Evolutionary conservation across 1,284 basidiomycete genomes (phyloP).

Genomic region (Ganoderma lingzhi): DNA sequence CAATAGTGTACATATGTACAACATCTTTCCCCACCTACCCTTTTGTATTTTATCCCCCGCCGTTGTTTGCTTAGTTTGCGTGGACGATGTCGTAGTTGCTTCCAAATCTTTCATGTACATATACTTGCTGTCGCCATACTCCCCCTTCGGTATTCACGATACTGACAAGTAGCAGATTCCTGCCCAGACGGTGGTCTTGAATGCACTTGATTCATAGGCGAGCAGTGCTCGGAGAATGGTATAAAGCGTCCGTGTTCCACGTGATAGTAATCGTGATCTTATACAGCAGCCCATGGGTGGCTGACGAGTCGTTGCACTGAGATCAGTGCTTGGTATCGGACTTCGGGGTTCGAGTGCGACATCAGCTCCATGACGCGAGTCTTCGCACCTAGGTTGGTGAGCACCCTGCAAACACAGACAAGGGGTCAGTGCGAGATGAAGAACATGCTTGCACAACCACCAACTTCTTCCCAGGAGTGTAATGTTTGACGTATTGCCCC

Average conservation of each 20-base stretch:
- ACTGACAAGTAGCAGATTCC: no score
- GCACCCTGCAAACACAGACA: conserved; percentile 56
- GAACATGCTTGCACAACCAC: conserved; percentile 35
- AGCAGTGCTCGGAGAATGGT: neutral
- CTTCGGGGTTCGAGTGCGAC: conserved; percentile 88
- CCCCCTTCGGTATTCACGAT: neutral
- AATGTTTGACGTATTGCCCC: conserved; percentile 93
- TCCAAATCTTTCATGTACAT: neutral
- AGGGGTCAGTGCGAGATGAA: neutral
- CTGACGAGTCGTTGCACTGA: conserved; percentile 85
- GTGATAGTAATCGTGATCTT: conserved; percentile 16
- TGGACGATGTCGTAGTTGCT: neutral
- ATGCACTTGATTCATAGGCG: neutral
- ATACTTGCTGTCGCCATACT: neutral
- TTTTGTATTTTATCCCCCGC: neutral
- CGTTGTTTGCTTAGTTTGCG: neutral
- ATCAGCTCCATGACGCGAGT: conserved; percentile 94
- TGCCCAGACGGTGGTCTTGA: neutral
- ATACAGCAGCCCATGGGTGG: conserved; percentile 70
- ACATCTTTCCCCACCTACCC: neutral
- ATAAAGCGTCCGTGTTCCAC: conserved; percentile 23
- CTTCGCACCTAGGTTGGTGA: conserved; percentile 90
- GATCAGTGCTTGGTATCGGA: conserved; percentile 90
- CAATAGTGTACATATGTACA: neutral
- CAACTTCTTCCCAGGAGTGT: conserved; percentile 90